phyloP scores from a whole-genome alignment of 2,329 filamentous ascomycete genomes.

The Bertia moriformis region DNA sequence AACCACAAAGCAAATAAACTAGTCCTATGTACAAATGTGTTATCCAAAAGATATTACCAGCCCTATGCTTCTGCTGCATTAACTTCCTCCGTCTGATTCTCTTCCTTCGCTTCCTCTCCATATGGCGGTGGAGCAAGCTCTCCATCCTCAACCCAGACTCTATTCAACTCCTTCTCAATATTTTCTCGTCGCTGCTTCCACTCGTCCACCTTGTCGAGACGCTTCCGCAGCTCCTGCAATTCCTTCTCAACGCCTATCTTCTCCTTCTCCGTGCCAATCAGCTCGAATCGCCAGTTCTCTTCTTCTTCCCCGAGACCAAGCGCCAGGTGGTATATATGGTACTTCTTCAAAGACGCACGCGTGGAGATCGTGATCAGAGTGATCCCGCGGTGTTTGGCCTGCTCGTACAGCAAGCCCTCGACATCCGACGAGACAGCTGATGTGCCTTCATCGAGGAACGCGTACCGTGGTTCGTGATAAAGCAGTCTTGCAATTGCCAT shows the following conservation, averaged over 20 bases:
- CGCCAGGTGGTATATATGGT: constrained; percentile 81
- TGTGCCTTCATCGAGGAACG: constrained; percentile 89
- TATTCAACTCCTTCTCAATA: constrained; percentile 66
- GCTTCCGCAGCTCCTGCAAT: constrained; percentile 67
- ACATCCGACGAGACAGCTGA: constrained; percentile 89
- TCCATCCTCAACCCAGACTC: constrained; percentile 36
- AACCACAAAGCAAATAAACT: too few species aligned
- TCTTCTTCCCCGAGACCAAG: constrained; percentile 68
- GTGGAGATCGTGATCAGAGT: constrained; percentile 92
- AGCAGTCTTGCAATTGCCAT: constrained; percentile 80
- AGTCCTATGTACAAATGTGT: too few species aligned
- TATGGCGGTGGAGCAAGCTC: constrained; percentile 11
- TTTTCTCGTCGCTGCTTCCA: constrained; percentile 68
- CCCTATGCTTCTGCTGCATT: too few species aligned
- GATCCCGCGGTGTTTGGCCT: constrained; percentile 85
- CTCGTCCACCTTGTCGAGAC: constrained; percentile 65
- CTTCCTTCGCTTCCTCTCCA: too few species aligned
- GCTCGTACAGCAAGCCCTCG: constrained; percentile 84
- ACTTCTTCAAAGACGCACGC: constrained; percentile 83
- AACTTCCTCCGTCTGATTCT: too few species aligned
- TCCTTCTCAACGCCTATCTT: constrained; percentile 89
- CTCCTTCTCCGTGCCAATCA: constrained; percentile 84
- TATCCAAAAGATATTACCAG: too few species aligned
- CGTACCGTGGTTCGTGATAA: constrained; percentile 90
- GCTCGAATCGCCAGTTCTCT: constrained; percentile 83